phyloP scores from a whole-genome alignment of 345 rosid genomes.

The Firmiana major region DNA sequence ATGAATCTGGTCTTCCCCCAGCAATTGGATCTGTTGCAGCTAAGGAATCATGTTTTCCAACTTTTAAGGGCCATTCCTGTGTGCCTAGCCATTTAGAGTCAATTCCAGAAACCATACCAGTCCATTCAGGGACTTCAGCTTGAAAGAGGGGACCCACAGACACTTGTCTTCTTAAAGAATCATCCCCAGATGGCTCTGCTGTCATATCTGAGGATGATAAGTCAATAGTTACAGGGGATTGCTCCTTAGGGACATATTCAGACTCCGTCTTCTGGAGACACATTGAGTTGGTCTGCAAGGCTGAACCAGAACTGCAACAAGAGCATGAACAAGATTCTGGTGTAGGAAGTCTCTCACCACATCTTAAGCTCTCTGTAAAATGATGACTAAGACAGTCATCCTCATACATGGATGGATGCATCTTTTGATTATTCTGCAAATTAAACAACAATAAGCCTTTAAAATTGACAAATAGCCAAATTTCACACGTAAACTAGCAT shows the following conservation, averaged over 20 bases:
- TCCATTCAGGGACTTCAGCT: slow-evolving; percentile 69
- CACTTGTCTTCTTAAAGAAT: slow-evolving; percentile 20
- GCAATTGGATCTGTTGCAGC: slow-evolving; percentile 39
- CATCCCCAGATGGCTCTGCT: slow-evolving; percentile 16
- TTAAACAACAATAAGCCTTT: slow-evolving; percentile 9
- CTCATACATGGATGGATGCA: slow-evolving; percentile 58
- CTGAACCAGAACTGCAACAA: slow-evolving; percentile 31
- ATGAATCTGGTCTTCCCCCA: slow-evolving; percentile 52
- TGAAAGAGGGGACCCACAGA: slow-evolving; percentile 57
- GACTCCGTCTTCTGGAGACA: slow-evolving; percentile 17
- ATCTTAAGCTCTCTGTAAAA: slow-evolving; percentile 36
- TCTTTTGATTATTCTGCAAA: slow-evolving; percentile 50
- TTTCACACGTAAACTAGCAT: background rate
- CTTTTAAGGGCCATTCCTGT: slow-evolving; percentile 44
- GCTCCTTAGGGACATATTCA: background rate
- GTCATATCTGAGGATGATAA: slow-evolving; percentile 15
- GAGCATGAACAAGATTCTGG: slow-evolving; percentile 25
- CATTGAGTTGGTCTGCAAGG: slow-evolving; percentile 20
- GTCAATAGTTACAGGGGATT: slow-evolving; percentile 11
- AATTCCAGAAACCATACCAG: slow-evolving; percentile 38
- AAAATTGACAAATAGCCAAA: slow-evolving; percentile 10
- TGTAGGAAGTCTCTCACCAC: slow-evolving; percentile 23
- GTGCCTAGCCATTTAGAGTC: slow-evolving; percentile 74
- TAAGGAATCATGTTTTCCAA: slow-evolving; percentile 8
- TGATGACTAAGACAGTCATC: slow-evolving; percentile 17